phyloP scores from a whole-genome alignment of 352 stramenopile species.

The Globisporangium apiculatum region DNA sequence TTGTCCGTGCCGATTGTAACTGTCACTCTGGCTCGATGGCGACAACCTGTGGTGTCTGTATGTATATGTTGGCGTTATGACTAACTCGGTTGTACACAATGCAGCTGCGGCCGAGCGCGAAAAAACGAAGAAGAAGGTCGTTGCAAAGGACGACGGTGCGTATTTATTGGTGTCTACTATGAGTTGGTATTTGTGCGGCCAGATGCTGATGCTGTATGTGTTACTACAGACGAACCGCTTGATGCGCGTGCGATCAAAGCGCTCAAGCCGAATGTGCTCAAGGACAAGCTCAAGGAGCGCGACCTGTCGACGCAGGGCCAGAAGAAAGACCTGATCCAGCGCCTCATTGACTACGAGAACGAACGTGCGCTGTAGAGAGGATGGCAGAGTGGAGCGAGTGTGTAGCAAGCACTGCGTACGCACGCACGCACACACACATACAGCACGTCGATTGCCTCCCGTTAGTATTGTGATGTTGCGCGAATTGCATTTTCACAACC shows the following conservation, averaged over 20 bases:
- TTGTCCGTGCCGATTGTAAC: neutral
- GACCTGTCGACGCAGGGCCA: conserved; percentile 79
- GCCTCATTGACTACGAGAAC: conserved; percentile 85
- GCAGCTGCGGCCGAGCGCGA: conserved; percentile 49
- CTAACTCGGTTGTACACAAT: conserved; percentile 5
- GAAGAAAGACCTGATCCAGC: conserved; percentile 87
- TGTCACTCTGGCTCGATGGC: neutral
- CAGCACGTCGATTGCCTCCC: too few species aligned
- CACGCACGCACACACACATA: neutral
- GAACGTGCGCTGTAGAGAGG: conserved; percentile 65
- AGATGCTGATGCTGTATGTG: neutral
- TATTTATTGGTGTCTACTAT: neutral
- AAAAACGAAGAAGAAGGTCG: conserved; percentile 58
- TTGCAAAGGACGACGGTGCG: conserved; percentile 56
- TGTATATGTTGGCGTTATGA: conserved; percentile 1
- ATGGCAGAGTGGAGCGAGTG: neutral
- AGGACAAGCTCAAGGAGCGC: conserved; percentile 86
- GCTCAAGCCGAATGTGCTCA: conserved; percentile 81
- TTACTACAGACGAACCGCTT: conserved; percentile 54
- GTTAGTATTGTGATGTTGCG: too few species aligned
- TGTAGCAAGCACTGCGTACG: neutral
- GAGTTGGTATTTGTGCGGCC: neutral
- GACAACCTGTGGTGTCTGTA: neutral
- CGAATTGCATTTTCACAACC: too few species aligned
- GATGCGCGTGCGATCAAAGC: conserved; percentile 80